These are phyloP conservation scores for Elsinoe arachidis DNA, from an alignment of 2,329 filamentous ascomycete species.

Conservation along the genomic window DNA sequence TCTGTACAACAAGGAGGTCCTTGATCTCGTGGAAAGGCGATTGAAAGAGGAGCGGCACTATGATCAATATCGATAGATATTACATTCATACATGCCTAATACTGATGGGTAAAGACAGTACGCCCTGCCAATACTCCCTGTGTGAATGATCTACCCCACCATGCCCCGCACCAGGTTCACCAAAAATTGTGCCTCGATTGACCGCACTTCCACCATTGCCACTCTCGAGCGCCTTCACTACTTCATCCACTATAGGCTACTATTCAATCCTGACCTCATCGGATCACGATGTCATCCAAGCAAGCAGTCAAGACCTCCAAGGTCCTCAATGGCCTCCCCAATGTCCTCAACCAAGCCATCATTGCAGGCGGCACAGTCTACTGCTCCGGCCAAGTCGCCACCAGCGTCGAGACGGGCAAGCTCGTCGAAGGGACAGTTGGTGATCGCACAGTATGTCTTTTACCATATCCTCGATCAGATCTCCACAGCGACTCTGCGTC, in stretches of 20 bases:
- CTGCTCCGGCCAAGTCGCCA: slow-evolving; percentile 56
- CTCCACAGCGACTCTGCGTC: too few relatives aligned
- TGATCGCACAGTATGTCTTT: slow-evolving; percentile 41
- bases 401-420: slow-evolving; percentile 47
- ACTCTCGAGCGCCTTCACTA: background rate
- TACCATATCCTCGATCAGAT: background rate
- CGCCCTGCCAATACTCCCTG: background rate
- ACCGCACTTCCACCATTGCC: background rate
- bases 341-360: slow-evolving; percentile 28
- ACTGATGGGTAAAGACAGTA: background rate
- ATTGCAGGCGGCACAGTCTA: slow-evolving; percentile 57
- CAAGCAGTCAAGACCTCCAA: slow-evolving; percentile 13
- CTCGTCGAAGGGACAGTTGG: slow-evolving; percentile 50
- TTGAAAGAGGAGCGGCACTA: slow-evolving; percentile 53
- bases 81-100: background rate
- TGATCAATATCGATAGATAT: background rate
- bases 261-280: background rate
- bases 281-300: slow-evolving; percentile 14
- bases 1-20: slow-evolving; percentile 60
- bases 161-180: background rate
- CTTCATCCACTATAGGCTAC: background rate
- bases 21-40: slow-evolving; percentile 58
- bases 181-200: background rate
- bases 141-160: background rate
- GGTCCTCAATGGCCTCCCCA: slow-evolving; percentile 16